A percentile compares a stretch with the other conserved stretches of the same genome.
These are phyloP conservation scores for Penicillium sp. DNA, from an alignment of 2,329 filamentous ascomycete species.

Conservation along the genomic window DNA sequence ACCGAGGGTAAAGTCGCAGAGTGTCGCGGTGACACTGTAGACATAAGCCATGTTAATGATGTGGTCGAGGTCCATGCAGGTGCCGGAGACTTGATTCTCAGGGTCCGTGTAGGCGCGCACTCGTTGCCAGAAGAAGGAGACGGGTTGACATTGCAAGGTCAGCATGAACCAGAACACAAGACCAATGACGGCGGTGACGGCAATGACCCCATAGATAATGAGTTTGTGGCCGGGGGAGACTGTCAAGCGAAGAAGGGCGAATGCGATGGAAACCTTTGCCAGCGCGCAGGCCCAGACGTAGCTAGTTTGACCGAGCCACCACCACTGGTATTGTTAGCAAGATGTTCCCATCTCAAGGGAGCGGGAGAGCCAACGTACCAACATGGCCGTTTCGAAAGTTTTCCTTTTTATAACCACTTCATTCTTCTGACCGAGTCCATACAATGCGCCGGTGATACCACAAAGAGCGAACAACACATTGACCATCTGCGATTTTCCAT, in stretches of 20 bases:
- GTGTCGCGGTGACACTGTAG: slow-evolving; percentile 48
- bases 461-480: slow-evolving; percentile 38
- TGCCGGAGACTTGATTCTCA: slow-evolving; percentile 18
- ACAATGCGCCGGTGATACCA: slow-evolving; percentile 34
- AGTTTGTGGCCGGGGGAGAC: slow-evolving; percentile 44
- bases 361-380: background rate
- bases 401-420: slow-evolving; percentile 12
- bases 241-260: slow-evolving; percentile 54
- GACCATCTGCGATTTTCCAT: slow-evolving; percentile 20
- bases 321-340: slow-evolving; percentile 34
- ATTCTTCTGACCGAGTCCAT: slow-evolving; percentile 32
- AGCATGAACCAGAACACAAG: slow-evolving; percentile 51
- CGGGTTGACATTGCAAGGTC: slow-evolving; percentile 53
- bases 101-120: slow-evolving; percentile 17
- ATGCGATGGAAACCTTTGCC: slow-evolving; percentile 51
- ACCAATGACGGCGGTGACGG: slow-evolving; percentile 46
- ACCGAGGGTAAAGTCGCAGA: slow-evolving; percentile 52
- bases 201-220: slow-evolving; percentile 48
- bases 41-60: slow-evolving; percentile 53
- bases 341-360: background rate
- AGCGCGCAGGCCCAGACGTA: slow-evolving; percentile 50
- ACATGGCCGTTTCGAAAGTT: slow-evolving; percentile 25
- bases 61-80: slow-evolving; percentile 44
- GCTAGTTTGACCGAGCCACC: slow-evolving; percentile 56
- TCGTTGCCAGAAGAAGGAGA: slow-evolving; percentile 50